Evolutionary conservation across 345 rosid genomes (phyloP).

Genomic region (Cardamine occulta): DNA sequence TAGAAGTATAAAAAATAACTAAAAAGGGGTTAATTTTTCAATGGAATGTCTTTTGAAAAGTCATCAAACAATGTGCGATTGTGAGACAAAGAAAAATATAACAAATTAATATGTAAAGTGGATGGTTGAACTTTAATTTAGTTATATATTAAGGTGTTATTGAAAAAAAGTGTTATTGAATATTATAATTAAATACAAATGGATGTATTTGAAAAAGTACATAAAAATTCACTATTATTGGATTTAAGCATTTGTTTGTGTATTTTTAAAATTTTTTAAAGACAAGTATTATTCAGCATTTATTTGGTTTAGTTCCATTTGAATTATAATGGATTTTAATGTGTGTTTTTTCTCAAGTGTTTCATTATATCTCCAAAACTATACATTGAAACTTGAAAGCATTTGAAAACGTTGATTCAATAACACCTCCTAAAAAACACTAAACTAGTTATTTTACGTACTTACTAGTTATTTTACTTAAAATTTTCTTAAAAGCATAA

Average conservation of each 20-base stretch:
- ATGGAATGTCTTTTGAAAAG: constrained; percentile 6
- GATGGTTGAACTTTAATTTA: constrained; percentile 16
- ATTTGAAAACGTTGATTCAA: too few species aligned
- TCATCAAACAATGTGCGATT: not conserved
- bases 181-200: too few species aligned
- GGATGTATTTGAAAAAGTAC: too few species aligned
- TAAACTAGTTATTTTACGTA: not conserved
- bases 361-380: too few species aligned
- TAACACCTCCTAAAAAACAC: not conserved
- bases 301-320: not conserved
- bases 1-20: not conserved
- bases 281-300: not conserved
- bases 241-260: not conserved
- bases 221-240: not conserved
- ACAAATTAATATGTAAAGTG: not conserved
- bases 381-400: too few species aligned
- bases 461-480: not conserved
- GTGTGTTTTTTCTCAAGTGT: too few species aligned
- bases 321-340: not conserved
- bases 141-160: too few species aligned
- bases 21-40: not conserved
- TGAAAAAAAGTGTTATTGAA: too few species aligned
- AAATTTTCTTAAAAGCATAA: not conserved
- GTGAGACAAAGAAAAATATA: not conserved
- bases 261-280: not conserved